Evolutionary conservation across 2,329 filamentous ascomycete genomes (phyloP).

Genomic region (Alternaria incomplexa): DNA sequence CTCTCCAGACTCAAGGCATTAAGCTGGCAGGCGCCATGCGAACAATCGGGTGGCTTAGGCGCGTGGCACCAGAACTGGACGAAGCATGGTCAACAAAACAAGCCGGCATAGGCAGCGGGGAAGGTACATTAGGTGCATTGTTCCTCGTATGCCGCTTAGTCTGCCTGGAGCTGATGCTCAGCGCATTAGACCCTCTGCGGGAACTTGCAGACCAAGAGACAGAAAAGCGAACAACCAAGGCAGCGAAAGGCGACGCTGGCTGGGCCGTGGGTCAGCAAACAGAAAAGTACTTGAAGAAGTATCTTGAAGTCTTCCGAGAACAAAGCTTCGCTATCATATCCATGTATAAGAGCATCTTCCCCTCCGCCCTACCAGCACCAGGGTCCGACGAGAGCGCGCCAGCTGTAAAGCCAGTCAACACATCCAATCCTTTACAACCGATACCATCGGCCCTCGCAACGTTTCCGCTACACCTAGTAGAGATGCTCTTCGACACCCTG

Average conservation of each 20-base stretch:
- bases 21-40: constrained; percentile 90
- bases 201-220: constrained; percentile 90
- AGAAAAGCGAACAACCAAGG: constrained; percentile 47
- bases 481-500: constrained; percentile 79
- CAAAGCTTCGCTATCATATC: constrained; percentile 96
- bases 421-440: constrained; percentile 53
- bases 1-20: constrained; percentile 76
- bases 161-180: constrained; percentile 78
- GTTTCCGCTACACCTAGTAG: constrained; percentile 83
- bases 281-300: constrained; percentile 90
- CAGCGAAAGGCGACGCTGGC: constrained; percentile 49
- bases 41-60: constrained; percentile 87
- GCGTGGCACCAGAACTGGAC: constrained; percentile 82
- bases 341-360: constrained; percentile 91
- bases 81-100: constrained; percentile 42
- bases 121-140: constrained; percentile 78
- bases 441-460: constrained; percentile 80
- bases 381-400: constrained; percentile 36
- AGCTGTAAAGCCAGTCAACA: constrained; percentile 26
- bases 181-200: constrained; percentile 81
- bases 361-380: constrained; percentile 59
- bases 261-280: constrained; percentile 86
- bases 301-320: constrained; percentile 96
- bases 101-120: constrained; percentile 43
- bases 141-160: constrained; percentile 87